Conservation (phyloP, 495 filamentous ascomycete genomes). For the Penicillium mononematosum region DNA sequence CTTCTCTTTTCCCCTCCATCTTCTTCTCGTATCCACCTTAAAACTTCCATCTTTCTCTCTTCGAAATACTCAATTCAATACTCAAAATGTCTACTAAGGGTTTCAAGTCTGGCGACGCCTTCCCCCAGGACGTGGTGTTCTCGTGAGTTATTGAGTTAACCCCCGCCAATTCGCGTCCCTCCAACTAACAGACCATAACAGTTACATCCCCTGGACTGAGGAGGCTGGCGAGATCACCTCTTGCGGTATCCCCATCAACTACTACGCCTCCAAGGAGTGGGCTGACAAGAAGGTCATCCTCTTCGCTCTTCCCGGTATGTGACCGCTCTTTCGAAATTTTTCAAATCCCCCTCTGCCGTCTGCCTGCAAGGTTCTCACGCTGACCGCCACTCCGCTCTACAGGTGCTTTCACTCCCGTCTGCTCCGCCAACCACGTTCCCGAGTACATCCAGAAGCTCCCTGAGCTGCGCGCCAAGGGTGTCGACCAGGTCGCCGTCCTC, state of each 20-base stretch:
- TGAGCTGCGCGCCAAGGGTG: constrained; percentile 77
- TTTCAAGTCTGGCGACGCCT: constrained; percentile 77
- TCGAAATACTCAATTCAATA: background rate
- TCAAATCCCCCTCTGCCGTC: constrained; percentile 3
- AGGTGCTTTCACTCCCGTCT: constrained; percentile 91
- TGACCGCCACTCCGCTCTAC: constrained; percentile 29
- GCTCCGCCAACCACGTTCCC: constrained; percentile 82
- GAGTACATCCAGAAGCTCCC: constrained; percentile 75
- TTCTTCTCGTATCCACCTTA: constrained; percentile 13
- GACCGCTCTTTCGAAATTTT: constrained; percentile 31
- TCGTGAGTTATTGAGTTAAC: constrained; percentile 46
- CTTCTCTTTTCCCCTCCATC: constrained; percentile 13
- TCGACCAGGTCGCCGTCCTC: constrained; percentile 81
- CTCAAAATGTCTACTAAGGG: constrained; percentile 39
- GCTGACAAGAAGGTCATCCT: constrained; percentile 87
- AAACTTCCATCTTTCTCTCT: constrained; percentile 9
- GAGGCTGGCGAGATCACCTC: constrained; percentile 63
- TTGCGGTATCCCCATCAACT: constrained; percentile 77
- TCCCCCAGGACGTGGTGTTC: constrained; percentile 78
- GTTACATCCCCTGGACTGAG: constrained; percentile 67
- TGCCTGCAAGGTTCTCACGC: constrained; percentile 19
- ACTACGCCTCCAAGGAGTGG: constrained; percentile 84
- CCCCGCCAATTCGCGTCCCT: constrained; percentile 9
- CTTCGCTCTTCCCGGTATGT: constrained; percentile 74
- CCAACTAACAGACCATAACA: constrained; percentile 27